Base-by-base conservation (phyloP, 2,329 filamentous ascomycete species). In the Spiromastix sp. region DNA sequence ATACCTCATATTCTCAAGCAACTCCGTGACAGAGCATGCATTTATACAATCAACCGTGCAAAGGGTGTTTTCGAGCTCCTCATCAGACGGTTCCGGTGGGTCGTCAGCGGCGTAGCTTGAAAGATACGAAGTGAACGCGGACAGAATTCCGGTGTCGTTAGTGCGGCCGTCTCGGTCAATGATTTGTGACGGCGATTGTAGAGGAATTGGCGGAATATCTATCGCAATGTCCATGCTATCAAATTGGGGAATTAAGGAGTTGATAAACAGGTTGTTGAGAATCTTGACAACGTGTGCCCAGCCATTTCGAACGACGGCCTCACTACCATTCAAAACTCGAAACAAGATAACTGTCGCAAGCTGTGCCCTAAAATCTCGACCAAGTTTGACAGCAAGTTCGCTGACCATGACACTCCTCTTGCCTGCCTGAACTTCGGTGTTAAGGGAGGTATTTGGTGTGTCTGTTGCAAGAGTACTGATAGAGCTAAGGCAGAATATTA, bases 91-190 rank as follows among this genome's bases (percentile, higher is more conserved):
- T 61, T 98, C 91, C 0, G 91, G 91, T 9, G 91, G 91, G 52
- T 98, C 91, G 57, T 96, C 91, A 8, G 91, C 93, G 27, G 93
- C 91, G 56, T 98, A 96, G 57, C 89, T 96, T n/a, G 87, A 93
- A 20, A 98, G 86, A 51, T 96, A 98, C 4, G 84, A 93, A 1
- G 89, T 93, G 50, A 98, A 85, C 1, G 89, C 86, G 3, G 87
- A 94, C 55, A 98, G 86, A 32, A 98, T 74, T 4, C 91, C 86
- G 2, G 79, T 78, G 18, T 98, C 91, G 39, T 70, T 75, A 21
- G 79, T 69, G 44, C 85, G 82, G 27, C 82, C 71, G 38, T 79
- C 86, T 38, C 89, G 78, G 55, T 96, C 91, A 45, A 98, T 87
- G 32, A 96, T 76, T 53, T 95, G 87, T 7, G 85, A 91, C 2